phyloP scores from a whole-genome alignment of 352 stramenopile genomes.

The Achlya hypogyna region DNA sequence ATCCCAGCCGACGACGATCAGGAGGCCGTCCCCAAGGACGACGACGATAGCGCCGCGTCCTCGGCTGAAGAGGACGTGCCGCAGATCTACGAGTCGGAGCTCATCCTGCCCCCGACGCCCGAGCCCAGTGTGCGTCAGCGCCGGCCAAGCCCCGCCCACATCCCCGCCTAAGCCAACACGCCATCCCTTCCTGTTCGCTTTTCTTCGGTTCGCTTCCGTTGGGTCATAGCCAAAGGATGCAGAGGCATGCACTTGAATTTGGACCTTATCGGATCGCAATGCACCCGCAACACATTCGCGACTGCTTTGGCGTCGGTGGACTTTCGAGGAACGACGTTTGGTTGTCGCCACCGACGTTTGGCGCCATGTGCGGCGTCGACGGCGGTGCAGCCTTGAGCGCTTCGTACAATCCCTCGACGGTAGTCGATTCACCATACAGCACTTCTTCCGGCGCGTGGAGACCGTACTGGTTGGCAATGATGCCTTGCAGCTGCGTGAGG shows the following conservation, averaged over 20 bases:
- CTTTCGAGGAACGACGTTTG: conserved; percentile 10
- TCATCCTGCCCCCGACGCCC: neutral
- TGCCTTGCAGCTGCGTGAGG: conserved; percentile 92
- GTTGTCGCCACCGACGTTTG: neutral
- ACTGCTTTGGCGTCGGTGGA: neutral
- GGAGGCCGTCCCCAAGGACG: neutral
- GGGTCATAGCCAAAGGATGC: no score
- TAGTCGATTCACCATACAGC: conserved; percentile 84
- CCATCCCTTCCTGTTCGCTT: no score
- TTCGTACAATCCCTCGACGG: conserved; percentile 74
- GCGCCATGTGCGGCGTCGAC: neutral
- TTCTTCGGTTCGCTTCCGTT: no score
- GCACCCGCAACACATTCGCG: conserved; percentile 8
- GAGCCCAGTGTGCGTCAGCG: conserved; percentile 1
- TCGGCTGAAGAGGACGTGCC: neutral
- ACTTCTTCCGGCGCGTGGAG: conserved; percentile 89
- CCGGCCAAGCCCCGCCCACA: neutral
- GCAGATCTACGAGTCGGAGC: neutral
- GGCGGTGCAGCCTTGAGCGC: neutral
- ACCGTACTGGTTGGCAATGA: conserved; percentile 84
- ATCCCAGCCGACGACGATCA: neutral
- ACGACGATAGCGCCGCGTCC: neutral
- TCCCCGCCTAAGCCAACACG: no score
- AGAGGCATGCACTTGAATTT: neutral
- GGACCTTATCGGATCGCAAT: conserved; percentile 9